Evolutionary conservation across 345 rosid species (phyloP), one percentile per base, ranked within the genome.

Genomic region (Excoecaria cochinchinensis): DNA sequence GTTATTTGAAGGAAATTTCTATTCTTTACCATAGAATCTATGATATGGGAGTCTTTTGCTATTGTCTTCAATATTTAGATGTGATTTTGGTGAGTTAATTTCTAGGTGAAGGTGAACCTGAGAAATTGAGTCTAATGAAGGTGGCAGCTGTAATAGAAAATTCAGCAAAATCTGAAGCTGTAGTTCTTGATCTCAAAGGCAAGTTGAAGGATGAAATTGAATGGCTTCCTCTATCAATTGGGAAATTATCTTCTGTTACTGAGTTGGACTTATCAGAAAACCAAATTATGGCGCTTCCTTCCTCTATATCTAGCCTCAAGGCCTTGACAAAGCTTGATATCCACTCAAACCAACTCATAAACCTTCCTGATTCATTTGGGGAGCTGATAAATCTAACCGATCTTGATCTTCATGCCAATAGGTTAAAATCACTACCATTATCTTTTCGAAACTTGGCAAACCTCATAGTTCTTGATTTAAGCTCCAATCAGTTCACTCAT

Each of bases 181-280:
- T 40, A 19, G 78, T 76, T 76, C 85, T 88, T 74, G 87, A 90
- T 81, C 91, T 90, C 10, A 85, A 69, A 77, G 88, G 88, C 76
- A 90, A 79, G 80, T 74, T 90, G 80, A 84, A 74, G 88, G 90
- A 90, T 77, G 79, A 80, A 76, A 42, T 88, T 52, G 91, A 90
- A 80, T 90, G 94, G 94, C 89, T 90, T 51, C 94, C 94, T 13
- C 67, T 82, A 21, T 87, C 94, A 60, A 74, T 90, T 25, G 92
- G 92, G 56, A 90, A 88, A 73, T 76, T 88, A 53, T 82, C 83
- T 38, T 76, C 48, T 67, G 76, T 88, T 38, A 83, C 80, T 3
- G 86, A 79, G 72, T 56, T 90, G 64, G 82, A 90, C 81, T 64
- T 88, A 15, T 90, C 92, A 1, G 92, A 90, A 70, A 90, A 90